phyloP scores from a whole-genome alignment of 768 basidiomycete genomes.

The Leucocoprinus birnbaumii region DNA sequence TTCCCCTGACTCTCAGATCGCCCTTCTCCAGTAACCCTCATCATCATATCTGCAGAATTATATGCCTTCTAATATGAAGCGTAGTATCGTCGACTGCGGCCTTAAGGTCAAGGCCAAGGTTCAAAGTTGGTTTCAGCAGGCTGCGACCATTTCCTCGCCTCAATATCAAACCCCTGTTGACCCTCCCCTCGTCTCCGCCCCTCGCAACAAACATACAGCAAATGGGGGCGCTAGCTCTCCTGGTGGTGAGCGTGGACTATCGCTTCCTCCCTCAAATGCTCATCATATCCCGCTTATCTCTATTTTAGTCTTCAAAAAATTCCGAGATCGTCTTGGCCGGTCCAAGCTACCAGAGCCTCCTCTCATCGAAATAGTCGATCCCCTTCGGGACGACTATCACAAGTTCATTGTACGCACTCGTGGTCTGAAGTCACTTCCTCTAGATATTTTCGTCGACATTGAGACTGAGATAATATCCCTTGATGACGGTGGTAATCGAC shows the following conservation, averaged over 20 bases:
- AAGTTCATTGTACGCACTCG: neutral
- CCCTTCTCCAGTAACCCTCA: neutral
- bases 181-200: neutral
- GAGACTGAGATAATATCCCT: neutral
- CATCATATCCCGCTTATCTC: neutral
- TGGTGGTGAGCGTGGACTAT: neutral
- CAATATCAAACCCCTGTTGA: neutral
- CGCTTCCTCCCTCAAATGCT: neutral
- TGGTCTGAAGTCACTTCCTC: neutral
- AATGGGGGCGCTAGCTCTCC: neutral
- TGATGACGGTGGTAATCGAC: neutral
- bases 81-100: neutral
- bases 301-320: neutral
- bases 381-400: neutral
- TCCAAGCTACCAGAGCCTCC: neutral
- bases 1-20: neutral
- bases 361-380: neutral
- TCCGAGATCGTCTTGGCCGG: neutral
- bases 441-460: neutral
- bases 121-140: neutral
- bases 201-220: neutral
- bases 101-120: neutral
- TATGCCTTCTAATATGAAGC: neutral
- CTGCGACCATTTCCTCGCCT: neutral
- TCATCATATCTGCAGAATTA: neutral